Evolutionary conservation across 2,329 filamentous ascomycete species (phyloP).

Genomic region (Hypoxylon sp.): DNA sequence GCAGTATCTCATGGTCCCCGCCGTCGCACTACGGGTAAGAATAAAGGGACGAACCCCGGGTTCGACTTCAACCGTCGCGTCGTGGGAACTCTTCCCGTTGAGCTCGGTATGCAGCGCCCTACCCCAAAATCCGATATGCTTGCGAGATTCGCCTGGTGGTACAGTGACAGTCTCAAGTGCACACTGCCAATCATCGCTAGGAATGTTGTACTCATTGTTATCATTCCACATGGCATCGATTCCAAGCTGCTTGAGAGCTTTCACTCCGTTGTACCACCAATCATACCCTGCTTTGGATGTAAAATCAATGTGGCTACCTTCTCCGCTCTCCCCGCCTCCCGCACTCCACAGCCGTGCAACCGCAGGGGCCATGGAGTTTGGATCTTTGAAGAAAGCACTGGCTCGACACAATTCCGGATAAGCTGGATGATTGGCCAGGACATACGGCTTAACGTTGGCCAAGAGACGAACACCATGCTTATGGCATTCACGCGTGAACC

Average conservation of each 20-base stretch:
- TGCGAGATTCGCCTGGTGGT: conserved; percentile 56
- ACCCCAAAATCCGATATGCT: conserved; percentile 76
- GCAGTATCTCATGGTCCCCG: conserved; percentile 77
- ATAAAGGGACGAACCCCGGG: conserved; percentile 75
- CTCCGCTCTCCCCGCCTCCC: conserved; percentile 76
- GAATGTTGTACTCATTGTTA: conserved; percentile 80
- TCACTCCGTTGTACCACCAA: conserved; percentile 79
- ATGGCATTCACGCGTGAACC: conserved; percentile 73
- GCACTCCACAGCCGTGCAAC: conserved; percentile 78
- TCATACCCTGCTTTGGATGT: conserved; percentile 74
- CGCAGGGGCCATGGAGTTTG: conserved; percentile 64
- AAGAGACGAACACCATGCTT: conserved; percentile 74
- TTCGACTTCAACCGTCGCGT: conserved; percentile 70
- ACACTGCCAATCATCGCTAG: conserved; percentile 74
- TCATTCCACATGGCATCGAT: conserved; percentile 85
- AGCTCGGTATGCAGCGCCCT: conserved; percentile 77
- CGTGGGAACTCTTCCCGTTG: conserved; percentile 77
- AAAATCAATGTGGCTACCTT: conserved; percentile 80
- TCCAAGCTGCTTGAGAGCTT: conserved; percentile 70
- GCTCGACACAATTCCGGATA: conserved; percentile 71
- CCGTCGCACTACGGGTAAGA: conserved; percentile 77
- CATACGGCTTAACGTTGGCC: conserved; percentile 80
- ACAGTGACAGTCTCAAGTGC: conserved; percentile 63
- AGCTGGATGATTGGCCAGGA: conserved; percentile 75
- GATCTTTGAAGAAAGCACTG: conserved; percentile 74